These are phyloP conservation scores for Talaromyces sp. DNA, from an alignment of 2,329 filamentous ascomycete species.

Conservation along the genomic window DNA sequence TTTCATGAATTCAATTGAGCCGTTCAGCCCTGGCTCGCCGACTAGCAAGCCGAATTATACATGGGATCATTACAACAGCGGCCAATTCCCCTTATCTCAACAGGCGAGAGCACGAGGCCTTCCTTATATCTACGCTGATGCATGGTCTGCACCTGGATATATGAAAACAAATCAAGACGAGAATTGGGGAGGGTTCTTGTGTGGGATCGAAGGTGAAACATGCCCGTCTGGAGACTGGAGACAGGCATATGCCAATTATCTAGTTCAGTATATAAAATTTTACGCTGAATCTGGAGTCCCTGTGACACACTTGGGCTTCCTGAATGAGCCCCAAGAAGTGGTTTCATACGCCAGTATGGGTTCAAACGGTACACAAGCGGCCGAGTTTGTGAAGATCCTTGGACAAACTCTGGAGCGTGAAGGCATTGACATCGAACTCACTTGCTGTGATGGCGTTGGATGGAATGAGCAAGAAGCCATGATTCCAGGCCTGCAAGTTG, in stretches of 20 bases:
- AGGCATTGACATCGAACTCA: constrained; percentile 40
- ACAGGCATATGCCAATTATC: constrained; percentile 49
- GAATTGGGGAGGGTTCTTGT: constrained; percentile 45
- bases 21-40: constrained; percentile 45
- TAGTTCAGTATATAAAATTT: constrained; percentile 47
- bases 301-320: constrained; percentile 43
- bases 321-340: constrained; percentile 46
- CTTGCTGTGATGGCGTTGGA: constrained; percentile 47
- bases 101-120: constrained; percentile 47
- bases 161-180: constrained; percentile 52
- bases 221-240: constrained; percentile 48
- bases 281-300: constrained; percentile 42
- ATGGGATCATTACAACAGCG: constrained; percentile 48
- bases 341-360: constrained; percentile 48
- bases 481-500: constrained; percentile 38
- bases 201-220: constrained; percentile 41
- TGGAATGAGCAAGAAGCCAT: constrained; percentile 41
- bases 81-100: constrained; percentile 54
- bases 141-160: constrained; percentile 51
- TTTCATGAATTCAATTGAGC: constrained; percentile 39
- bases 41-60: constrained; percentile 42
- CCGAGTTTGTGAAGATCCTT: constrained; percentile 52
- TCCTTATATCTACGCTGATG: constrained; percentile 49
- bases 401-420: constrained; percentile 36
- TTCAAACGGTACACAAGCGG: constrained; percentile 47